Evolutionary conservation across 768 basidiomycete genomes (phyloP), one percentile per base, ranked within the genome.

Genomic region (Serendipita sp.): DNA sequence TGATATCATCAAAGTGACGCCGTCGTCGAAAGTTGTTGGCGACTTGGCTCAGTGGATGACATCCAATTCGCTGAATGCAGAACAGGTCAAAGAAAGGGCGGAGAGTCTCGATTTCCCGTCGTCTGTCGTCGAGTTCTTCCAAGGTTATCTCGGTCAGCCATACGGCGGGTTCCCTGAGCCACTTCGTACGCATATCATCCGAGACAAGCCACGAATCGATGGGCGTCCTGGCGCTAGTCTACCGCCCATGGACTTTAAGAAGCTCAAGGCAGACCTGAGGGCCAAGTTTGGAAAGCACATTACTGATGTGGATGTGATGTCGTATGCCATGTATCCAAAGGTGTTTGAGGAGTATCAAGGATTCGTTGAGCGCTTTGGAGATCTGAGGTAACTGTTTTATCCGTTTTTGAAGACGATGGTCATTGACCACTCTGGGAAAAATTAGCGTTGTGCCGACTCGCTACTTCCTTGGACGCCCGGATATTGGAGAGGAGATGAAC

Each of bases 21-120:
- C 96, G 31, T 96, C 96, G 13, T 98, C 96, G 44, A 99, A 98
- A 77, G 91, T 95, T 53, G 94, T 97, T 56, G 96, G 96, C 26
- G 96, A 99, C 77, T 96, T 99, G 74, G 96, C 96, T 17, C 96
- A 99, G 75, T 96, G 88, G 87, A 94, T 97, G 92, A 94, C 92
- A 38, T 89, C 90, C 67, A 98, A 98, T 78, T 83, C 84, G 65
- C 78, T 98, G 64, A 81, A 84, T 61, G 91, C 92, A 74, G 75
- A 85, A 67, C 86, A 97, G 63, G 93, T 99, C 31, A 71, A 94
- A 63, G 81, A 83, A 7, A 83, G 86, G 60, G 96, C 95, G 44
- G 88, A 89, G 44, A 81, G 82, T 63, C 84, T 99, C 64, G 96
- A 99, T 74, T 97, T 99, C 85, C 96, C 96, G 7, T 93, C 90